These are phyloP conservation scores for Penicillium sp. DNA, from an alignment of 2,329 filamentous ascomycete genomes.

Conservation along the genomic window DNA sequence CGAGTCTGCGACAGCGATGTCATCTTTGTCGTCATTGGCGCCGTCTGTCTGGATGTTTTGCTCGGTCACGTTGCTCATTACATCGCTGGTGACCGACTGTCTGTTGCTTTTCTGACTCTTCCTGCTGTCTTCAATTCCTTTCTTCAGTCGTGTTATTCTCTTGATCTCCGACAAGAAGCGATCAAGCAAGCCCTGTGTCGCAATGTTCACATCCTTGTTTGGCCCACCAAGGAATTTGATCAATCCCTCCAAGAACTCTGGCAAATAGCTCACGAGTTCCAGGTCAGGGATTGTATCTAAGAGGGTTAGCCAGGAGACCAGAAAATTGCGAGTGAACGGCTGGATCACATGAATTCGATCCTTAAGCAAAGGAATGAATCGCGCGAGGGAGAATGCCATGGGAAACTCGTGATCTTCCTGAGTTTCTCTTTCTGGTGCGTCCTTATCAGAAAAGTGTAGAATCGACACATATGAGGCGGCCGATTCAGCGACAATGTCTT, in stretches of 20 bases:
- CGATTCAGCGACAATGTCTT: slow-evolving; percentile 94
- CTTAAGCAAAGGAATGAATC: slow-evolving; percentile 89
- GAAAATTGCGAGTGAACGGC: slow-evolving; percentile 89
- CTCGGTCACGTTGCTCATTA: slow-evolving; percentile 58
- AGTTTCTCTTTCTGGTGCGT: slow-evolving; percentile 41
- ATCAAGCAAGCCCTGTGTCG: slow-evolving; percentile 84
- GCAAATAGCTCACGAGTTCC: slow-evolving; percentile 88
- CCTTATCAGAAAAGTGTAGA: slow-evolving; percentile 63
- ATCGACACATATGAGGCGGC: slow-evolving; percentile 93
- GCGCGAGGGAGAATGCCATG: slow-evolving; percentile 85
- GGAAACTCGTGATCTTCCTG: slow-evolving; percentile 55
- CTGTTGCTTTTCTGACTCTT: slow-evolving; percentile 69
- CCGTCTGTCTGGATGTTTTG: slow-evolving; percentile 34
- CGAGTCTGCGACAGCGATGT: slow-evolving; percentile 56
- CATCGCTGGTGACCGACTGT: slow-evolving; percentile 67
- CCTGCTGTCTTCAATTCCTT: slow-evolving; percentile 82
- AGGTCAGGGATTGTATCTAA: slow-evolving; percentile 95
- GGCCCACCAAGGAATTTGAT: slow-evolving; percentile 90
- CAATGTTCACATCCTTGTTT: slow-evolving; percentile 90
- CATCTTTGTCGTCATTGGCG: slow-evolving; percentile 46
- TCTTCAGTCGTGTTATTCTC: slow-evolving; percentile 88
- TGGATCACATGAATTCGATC: slow-evolving; percentile 93
- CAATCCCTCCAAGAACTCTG: slow-evolving; percentile 84
- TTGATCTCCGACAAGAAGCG: slow-evolving; percentile 92
- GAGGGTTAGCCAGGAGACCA: slow-evolving; percentile 93